Evolutionary conservation across 2,329 filamentous ascomycete genomes (phyloP).

Genomic region (Apiospora kogelbergensis): DNA sequence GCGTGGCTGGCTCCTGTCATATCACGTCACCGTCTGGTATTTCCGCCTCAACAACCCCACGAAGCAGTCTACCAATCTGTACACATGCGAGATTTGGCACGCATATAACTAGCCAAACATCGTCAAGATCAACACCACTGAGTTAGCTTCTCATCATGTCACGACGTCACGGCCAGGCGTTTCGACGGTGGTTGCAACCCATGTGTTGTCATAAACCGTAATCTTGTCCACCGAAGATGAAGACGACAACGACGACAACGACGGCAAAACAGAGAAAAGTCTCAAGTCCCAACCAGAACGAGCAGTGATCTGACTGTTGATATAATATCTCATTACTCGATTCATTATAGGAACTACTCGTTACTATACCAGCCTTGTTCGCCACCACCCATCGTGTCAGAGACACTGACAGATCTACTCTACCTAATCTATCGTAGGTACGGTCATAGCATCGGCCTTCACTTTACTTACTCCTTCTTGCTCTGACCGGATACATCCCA

Average conservation of each 20-base stretch:
- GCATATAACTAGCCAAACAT: not conserved
- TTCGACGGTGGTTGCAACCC: not conserved
- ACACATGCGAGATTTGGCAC: too few relatives aligned
- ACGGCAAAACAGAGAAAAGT: not conserved
- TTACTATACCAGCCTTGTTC: not conserved
- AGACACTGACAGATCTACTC: too few relatives aligned
- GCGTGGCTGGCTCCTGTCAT: too few relatives aligned
- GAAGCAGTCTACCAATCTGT: not conserved
- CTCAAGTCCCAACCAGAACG: not conserved
- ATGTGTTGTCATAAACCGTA: too few relatives aligned
- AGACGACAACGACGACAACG: too few relatives aligned
- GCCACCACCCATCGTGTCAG: not conserved
- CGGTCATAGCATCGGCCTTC: not conserved
- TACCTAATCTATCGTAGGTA: not conserved
- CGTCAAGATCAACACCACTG: not conserved
- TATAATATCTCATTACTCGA: not conserved
- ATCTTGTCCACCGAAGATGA: not conserved
- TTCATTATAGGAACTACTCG: not conserved
- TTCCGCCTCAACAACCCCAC: not conserved
- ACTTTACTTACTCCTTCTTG: not conserved
- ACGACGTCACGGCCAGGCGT: not conserved
- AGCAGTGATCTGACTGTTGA: too few relatives aligned
- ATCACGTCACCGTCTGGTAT: too few relatives aligned
- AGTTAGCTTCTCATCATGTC: not conserved
- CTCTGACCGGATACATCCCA: not conserved